Base-by-base conservation (phyloP, 1,284 basidiomycete species). In the Mycena citricolor region DNA sequence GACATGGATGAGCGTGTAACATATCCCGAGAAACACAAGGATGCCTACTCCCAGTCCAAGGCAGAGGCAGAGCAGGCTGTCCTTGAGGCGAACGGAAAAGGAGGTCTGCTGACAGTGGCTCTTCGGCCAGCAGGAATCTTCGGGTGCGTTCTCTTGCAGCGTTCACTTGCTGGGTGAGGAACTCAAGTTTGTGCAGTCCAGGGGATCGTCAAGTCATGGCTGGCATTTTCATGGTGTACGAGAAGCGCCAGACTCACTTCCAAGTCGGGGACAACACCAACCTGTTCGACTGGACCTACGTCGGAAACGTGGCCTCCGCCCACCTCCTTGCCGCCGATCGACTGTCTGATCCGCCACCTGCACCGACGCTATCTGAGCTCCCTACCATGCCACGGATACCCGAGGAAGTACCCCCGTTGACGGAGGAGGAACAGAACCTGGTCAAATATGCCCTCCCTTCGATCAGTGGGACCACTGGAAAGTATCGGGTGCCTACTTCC, bases 11-110 rank as follows among this genome's bases (percentile, higher is more conserved):
- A 99, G 68, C 81, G 94, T 13, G 62, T 91, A 38, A 80, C 83
- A 0, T 81, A 80, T 56, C 92, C 93, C 0, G 75, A 77, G 24
- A 77, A 77, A 34, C 78, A 86, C 2, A 74, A 95, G 61, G 94
- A 98, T 63, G 84, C 88, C 0, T 99, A 99, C 68, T 97, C 94
- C 61, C 88, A 90, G 55, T 94, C 93, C n/a, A 99, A 99, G 68
- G 90, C 88, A 13, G 80, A 86, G 57, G 95, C 90, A 0, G 95
- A 98, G 66, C 73, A 77, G 35, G 71, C 88, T 33, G 84, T 97
- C 2, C 71, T 98, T 4, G 78, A 76, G 23, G 90, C 94, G 8
- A 99, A 97, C 60, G 86, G 83, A 3, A 77, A 83, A 53, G 77
- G 80, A 14, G 88, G 86, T 2, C 72, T 98, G 6, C 67, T 89